phyloP scores from a whole-genome alignment of 179 eudicot species.

The Monotropa hypopitys region DNA sequence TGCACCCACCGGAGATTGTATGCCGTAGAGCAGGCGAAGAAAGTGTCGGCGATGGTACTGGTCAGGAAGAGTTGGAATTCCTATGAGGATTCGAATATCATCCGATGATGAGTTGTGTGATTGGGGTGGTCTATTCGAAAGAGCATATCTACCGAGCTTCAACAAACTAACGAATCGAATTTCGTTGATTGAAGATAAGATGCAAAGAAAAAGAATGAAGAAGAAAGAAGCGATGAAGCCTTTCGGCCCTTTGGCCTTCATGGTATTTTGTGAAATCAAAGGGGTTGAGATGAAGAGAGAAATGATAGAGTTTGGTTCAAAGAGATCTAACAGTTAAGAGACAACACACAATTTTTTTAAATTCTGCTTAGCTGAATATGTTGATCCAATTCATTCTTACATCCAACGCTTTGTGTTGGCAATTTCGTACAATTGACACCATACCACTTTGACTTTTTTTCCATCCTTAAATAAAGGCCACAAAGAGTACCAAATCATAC shows the following conservation, averaged over 20 bases:
- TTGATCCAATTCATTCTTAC: slow-evolving; percentile 10
- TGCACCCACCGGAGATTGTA: slow-evolving; percentile 18
- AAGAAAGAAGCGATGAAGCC: slow-evolving; percentile 39
- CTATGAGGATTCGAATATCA: slow-evolving; percentile 29
- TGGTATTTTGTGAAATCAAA: slow-evolving; percentile 18
- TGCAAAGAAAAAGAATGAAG: slow-evolving; percentile 50
- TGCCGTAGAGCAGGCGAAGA: slow-evolving; percentile 45
- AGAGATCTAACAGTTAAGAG: slow-evolving; percentile 1
- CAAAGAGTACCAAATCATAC: no score
- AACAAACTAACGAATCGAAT: slow-evolving; percentile 28
- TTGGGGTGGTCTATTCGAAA: slow-evolving; percentile 11
- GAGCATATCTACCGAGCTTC: slow-evolving; percentile 35
- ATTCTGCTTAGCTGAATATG: no score
- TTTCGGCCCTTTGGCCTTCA: slow-evolving; percentile 16
- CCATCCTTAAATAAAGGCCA: background rate
- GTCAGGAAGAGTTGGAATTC: slow-evolving; percentile 41
- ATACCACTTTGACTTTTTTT: slow-evolving; percentile 26
- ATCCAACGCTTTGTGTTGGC: slow-evolving; percentile 23
- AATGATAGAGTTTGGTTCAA: background rate
- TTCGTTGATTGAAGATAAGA: slow-evolving; percentile 55
- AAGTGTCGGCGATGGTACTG: slow-evolving; percentile 40
- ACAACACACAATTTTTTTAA: no score
- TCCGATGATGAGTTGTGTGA: slow-evolving; percentile 11
- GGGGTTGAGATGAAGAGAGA: background rate
- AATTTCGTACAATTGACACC: slow-evolving; percentile 19